Evolutionary conservation across 1,139 yeast genomes (phyloP), one percentile per base, ranked within the genome.

Genomic region (Geotrichum klebahnii): DNA sequence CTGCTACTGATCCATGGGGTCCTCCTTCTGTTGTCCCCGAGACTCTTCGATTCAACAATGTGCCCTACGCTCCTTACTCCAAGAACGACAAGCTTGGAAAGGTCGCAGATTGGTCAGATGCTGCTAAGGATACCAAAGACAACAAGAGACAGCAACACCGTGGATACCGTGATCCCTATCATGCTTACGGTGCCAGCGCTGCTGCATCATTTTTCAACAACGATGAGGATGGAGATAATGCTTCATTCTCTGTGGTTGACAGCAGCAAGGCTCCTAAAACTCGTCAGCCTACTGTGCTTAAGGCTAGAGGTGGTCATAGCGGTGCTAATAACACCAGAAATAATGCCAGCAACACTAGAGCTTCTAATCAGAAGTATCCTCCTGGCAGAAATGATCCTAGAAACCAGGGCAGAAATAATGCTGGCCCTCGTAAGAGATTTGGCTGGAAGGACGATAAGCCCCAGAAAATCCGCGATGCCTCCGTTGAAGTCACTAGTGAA

Each of bases 1-100:
- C 67, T 50, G 55, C 61, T 12, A 55, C 58, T 14, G 71, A 70
- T 50, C 68, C 80, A 29, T 80, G 83, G 83, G 84, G 84, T 37
- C 84, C 84, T 24, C 73, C 81, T 14, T 50, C 70, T 3, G 57
- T 62, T 9, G 68, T 75, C 22, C 81, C 83, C 28, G 64, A 63
- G 34, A 61, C 69, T 24, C 65, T 79, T 45, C 66, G 70, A 34
- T 79, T 79, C 62, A 72, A 74, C 53, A 80, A 79, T 51, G 78
- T 79, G 46, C 85, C 85, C n/a, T 81, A 79, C 60, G 84, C 84
- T 10, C 85, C 85, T 12, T 80, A 75, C 63, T 77, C 82, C 59
- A 80, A 80, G 66, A 75, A 79, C 54, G 85, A 80, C 62, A 79
- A 78, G 64, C 71, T 80, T 28, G 85, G 85, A 51, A 79, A 79